Evolutionary conservation across 108 stramenopile genomes (phyloP), one percentile per base, ranked within the genome.

Genomic region (Cyclotella atomus): DNA sequence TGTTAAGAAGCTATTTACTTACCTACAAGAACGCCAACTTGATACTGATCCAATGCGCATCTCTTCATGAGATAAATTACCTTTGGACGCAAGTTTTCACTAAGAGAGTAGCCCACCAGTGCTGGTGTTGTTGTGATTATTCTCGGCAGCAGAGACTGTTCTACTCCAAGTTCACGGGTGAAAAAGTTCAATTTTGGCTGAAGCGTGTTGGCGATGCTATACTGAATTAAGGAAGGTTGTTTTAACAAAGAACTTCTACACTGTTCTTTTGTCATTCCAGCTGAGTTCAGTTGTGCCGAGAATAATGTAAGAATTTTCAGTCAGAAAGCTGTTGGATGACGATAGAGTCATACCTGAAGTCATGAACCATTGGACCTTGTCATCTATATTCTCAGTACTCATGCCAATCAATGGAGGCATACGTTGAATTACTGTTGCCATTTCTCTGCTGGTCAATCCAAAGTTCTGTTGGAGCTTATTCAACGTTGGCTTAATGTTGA

Each of bases 391-490:
- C n/a, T 49, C 34, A 2, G 19, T 59, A 8, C 81, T 65, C 66
- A 85, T 71, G 19, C 87, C 87, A 12, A 85, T 47, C 12, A 85
- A 28, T 8, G 87, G 84, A 9, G 87, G 87, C 84, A 72, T 73
- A 19, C 82, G 47, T 35, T 81, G 16, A 25, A 83, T 28, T 23
- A 88, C n/a, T n/a, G 43, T 23, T 71, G 46, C 33, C 52, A 84
- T 33, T 29, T 83, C 79, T 19, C 41, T 12, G 29, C 78, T 76
- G 2, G 83, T 70, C 14, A 88, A 53, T 23, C 33, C 30, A 33
- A 88, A 45, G n/a, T 23, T 45, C 4, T 64, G 56, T 43, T 88
- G 87, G 16, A 88, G 47, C 20, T 41, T 66, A 46, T 85, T 55
- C 61, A 85, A 57, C 16, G 64, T 76, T 33, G 75, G 70, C 33